Base-by-base conservation (phyloP, 345 rosid genomes). In the Camelina laxa region DNA sequence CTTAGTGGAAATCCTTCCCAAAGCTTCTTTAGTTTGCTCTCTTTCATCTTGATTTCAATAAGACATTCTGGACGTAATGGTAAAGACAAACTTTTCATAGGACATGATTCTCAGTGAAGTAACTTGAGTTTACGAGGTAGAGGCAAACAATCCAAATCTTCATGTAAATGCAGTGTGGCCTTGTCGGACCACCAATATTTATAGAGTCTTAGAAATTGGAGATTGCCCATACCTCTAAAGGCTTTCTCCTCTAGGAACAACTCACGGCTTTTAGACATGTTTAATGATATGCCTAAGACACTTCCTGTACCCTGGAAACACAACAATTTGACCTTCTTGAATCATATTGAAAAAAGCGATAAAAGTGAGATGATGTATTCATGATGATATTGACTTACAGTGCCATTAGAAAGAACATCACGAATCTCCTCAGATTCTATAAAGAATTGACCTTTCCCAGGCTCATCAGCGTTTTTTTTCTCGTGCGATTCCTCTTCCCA, bases 1-100 rank as follows among this genome's bases (percentile, higher is more conserved):
- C 22, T 15, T 80, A 80, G 78, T 60, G 69, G 69, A 7, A 19
- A 39, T 67, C 67, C 48, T 22, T 49, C 38, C 81, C 81, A 81
- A 0, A 81, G 61, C 44, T 77, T 61, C 68, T 77, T 39, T 2
- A 81, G 7, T 4, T 35, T 14, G 75, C 84, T 50, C 8, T 1
- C 0, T 9, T 3, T 17, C 53, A 75, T 45, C 11, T 19, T 51
- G 47, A 77, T 64, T 36, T 49, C 70, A 50, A 65, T 1, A 13
- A 49, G 59, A 66, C 58, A 66, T 50, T 66, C 45, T 0, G 58
- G 58, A 48, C 30, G 44, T 17, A 66, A 66, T 8, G 13, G 7
- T 11, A 3, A 13, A 7, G 70, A 35, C 17, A 66, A 12, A 33
- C 2, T 13, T 49, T 33, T 50, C 58, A 66, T 48, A 48, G 70